Conservation (phyloP, 176 grass and related monocot species). For the Aechmea fasciata region DNA sequence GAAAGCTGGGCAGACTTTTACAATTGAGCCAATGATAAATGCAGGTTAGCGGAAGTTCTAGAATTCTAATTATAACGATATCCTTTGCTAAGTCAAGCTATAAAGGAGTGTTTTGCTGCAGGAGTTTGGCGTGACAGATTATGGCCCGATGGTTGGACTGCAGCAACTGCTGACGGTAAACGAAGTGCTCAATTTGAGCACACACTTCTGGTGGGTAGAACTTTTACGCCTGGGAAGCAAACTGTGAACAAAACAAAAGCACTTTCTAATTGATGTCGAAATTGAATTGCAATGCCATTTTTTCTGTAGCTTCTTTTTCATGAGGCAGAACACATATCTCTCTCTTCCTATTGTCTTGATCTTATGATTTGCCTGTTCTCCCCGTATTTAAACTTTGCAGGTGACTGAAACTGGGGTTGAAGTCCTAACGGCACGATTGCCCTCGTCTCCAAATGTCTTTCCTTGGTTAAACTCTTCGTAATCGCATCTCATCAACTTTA, state of each 20-base stretch:
- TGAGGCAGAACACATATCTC: too few relatives aligned
- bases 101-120: slow-evolving; percentile 19
- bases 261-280: neutral
- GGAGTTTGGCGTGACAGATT: slow-evolving; percentile 76
- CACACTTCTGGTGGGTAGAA: slow-evolving; percentile 77
- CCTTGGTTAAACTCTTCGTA: slow-evolving; percentile 62
- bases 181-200: slow-evolving; percentile 96
- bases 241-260: too few relatives aligned
- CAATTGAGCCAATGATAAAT: slow-evolving; percentile 98
- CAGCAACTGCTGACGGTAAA: slow-evolving; percentile 89
- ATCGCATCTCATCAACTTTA: neutral
- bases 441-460: slow-evolving; percentile 71
- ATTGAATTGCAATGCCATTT: neutral
- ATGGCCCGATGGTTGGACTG: slow-evolving; percentile 97
- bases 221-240: neutral
- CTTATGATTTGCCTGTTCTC: neutral
- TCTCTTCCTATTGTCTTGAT: neutral
- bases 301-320: neutral
- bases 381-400: slow-evolving; percentile 25
- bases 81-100: neutral
- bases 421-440: slow-evolving; percentile 71
- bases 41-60: slow-evolving; percentile 42
- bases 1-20: slow-evolving; percentile 98
- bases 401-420: slow-evolving; percentile 86
- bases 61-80: neutral